Base-by-base conservation (phyloP, 176 grass and related monocot species). In the Calamus simplicifolius region DNA sequence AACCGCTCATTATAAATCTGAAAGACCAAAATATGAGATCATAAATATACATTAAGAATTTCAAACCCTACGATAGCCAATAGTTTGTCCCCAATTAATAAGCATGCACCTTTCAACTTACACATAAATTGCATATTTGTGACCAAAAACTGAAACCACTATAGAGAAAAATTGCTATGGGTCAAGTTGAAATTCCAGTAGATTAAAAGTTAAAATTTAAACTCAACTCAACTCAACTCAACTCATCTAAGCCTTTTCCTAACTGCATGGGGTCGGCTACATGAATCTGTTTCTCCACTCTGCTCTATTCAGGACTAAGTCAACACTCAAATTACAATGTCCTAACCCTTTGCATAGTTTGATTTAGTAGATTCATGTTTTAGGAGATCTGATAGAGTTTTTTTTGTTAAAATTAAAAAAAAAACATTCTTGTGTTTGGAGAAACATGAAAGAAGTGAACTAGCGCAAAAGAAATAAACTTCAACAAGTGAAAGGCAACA, bases 1-100 rank as follows among this genome's bases (percentile, higher is more conserved):
- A 91, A 29, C 81, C 89, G 75, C 80, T 70, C 31, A 78, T 75
- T 51, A 85, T 63, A 71, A 91, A 88, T 82, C 92, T 97, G 87
- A 63, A 58, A 73, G 19, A 64, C 7, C 52, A 51, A 31, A 63
- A 10, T 54, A 43, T 65, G 58, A 72, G 48, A 52, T 23, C 21
- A 61, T 53, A 19, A 59, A 58, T 61, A 18, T 26, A 19, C 71
- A 29, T 50, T 48, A 73, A 76, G 58, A 2, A 57, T 69, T 50
- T 85, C 48, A 90, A 61, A 57, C 10, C 35, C 12, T 43, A 55
- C 56, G 48, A 13, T 3, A 18, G 12, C 12, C 38, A 71, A 28
- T 18, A 68, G 27, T 82, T 19, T 54, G 55, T 31, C 60, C 4
- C 28, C 18, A 7, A 43, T 8, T 64, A 15, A 25, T 8, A 43